phyloP scores from a whole-genome alignment of 345 rosid genomes.

The Sisymbrium altissimum region DNA sequence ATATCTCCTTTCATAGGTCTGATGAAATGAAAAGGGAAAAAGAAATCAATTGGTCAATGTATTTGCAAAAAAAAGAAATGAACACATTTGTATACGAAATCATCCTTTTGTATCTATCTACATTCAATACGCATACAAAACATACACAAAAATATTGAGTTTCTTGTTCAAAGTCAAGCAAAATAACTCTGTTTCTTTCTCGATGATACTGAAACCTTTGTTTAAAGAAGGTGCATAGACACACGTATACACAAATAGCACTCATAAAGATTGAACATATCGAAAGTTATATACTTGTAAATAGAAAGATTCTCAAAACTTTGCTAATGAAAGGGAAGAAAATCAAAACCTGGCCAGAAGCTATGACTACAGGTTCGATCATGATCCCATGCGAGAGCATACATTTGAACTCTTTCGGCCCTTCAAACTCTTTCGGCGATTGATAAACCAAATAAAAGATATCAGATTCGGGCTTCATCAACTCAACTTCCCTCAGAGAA shows the following conservation, averaged over 20 bases:
- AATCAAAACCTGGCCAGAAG: constrained; percentile 52
- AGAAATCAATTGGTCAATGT: no score
- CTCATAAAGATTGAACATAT: no score
- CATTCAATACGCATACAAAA: not conserved
- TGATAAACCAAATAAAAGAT: not conserved
- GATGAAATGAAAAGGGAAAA: no score
- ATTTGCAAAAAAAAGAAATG: no score
- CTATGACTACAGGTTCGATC: constrained; percentile 53
- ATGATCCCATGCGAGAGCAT: constrained; percentile 10
- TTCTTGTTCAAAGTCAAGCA: not conserved
- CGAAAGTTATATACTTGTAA: not conserved
- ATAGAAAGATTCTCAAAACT: not conserved
- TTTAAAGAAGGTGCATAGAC: not conserved
- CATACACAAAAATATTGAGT: not conserved
- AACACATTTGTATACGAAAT: no score
- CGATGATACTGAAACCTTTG: not conserved
- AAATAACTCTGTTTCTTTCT: not conserved
- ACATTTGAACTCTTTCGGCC: constrained; percentile 23
- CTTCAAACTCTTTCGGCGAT: not conserved
- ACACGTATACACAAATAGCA: no score
- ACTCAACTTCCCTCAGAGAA: constrained; percentile 29
- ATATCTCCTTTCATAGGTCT: no score
- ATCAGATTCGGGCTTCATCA: not conserved
- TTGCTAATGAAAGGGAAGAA: not conserved
- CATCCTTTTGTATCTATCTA: no score